Conservation (phyloP, 2,329 filamentous ascomycete genomes). For the Neofusicoccum cordaticola region DNA sequence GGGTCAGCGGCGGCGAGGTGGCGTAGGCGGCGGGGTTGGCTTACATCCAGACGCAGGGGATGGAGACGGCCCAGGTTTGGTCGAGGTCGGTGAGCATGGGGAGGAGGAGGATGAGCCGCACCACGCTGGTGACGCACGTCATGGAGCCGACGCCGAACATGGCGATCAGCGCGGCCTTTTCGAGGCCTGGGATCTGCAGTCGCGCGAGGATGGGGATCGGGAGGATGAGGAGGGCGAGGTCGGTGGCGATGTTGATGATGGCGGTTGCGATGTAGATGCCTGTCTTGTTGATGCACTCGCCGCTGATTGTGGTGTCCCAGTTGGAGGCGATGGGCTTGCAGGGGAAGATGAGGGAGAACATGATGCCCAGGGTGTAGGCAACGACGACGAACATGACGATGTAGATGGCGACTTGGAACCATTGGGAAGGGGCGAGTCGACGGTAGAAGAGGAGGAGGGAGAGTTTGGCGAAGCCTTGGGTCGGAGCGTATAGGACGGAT, state of each 20-base stretch:
- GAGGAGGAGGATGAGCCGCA: conserved; percentile 26
- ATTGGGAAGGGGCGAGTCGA: conserved; percentile 19
- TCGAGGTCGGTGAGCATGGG: conserved; percentile 6
- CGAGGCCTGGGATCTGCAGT: conserved; percentile 25
- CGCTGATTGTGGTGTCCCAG: conserved; percentile 23
- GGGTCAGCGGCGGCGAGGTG: no score
- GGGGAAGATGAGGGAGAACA: conserved; percentile 26
- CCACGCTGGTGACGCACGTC: conserved; percentile 31
- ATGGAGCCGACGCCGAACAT: conserved; percentile 25
- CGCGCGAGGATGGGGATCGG: conserved; percentile 26
- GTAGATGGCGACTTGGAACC: conserved; percentile 19
- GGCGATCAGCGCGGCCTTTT: conserved; percentile 23
- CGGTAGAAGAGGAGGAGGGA: conserved; percentile 24
- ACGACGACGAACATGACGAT: conserved; percentile 22
- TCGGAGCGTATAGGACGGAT: conserved; percentile 20
- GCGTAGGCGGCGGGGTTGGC: no score
- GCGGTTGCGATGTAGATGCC: conserved; percentile 27
- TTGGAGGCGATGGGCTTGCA: conserved; percentile 24
- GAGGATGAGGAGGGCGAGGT: conserved; percentile 25
- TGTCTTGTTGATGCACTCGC: conserved; percentile 22
- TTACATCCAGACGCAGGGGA: conserved; percentile 7
- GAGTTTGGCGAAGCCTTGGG: conserved; percentile 22
- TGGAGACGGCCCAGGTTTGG: conserved; percentile 10
- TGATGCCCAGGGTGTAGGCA: conserved; percentile 23
- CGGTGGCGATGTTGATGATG: conserved; percentile 26